Evolutionary conservation across 306 rosid genomes (phyloP).

Genomic region (Nissolia schottii): DNA sequence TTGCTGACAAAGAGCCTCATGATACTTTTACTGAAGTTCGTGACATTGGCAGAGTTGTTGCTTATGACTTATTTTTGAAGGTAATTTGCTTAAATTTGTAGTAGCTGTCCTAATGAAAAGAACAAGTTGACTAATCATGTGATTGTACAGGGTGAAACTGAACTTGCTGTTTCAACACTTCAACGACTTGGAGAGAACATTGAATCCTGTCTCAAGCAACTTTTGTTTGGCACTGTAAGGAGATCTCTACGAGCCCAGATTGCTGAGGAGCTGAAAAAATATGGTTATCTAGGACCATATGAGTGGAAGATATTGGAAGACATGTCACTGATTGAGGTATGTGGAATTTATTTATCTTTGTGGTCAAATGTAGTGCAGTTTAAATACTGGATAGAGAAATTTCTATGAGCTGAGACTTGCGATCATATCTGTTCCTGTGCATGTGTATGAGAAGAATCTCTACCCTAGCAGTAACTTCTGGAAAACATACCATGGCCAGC

Average conservation of each 20-base stretch:
- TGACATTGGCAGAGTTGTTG: conserved; percentile 94
- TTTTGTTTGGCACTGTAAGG: conserved; percentile 83
- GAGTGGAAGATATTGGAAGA: conserved; percentile 85
- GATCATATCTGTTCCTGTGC: conserved; percentile 25
- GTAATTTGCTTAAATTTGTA: conserved; percentile 31
- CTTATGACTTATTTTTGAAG: conserved; percentile 94
- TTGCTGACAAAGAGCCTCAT: conserved; percentile 59
- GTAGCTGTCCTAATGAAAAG: conserved; percentile 24
- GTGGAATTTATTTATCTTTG: conserved; percentile 27
- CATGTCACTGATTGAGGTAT: conserved; percentile 78
- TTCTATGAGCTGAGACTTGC: conserved; percentile 37
- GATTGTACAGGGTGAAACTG: conserved; percentile 83
- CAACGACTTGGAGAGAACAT: conserved; percentile 94
- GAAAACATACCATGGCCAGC: conserved; percentile 65
- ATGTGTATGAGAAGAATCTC: conserved; percentile 66
- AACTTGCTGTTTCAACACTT: conserved; percentile 85
- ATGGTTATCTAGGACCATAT: conserved; percentile 77
- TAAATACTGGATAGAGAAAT: conserved; percentile 14
- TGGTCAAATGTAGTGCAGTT: conserved; percentile 19
- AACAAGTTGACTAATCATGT: conserved; percentile 13
- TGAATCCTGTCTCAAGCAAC: conserved; percentile 80
- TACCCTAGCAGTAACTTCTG: conserved; percentile 93
- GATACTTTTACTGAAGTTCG: conserved; percentile 88
- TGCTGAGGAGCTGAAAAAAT: conserved; percentile 76
- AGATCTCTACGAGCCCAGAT: conserved; percentile 73